These are phyloP conservation scores for Cladophialophora yegresii DNA, from an alignment of 2,329 filamentous ascomycete species.

Conservation along the genomic window DNA sequence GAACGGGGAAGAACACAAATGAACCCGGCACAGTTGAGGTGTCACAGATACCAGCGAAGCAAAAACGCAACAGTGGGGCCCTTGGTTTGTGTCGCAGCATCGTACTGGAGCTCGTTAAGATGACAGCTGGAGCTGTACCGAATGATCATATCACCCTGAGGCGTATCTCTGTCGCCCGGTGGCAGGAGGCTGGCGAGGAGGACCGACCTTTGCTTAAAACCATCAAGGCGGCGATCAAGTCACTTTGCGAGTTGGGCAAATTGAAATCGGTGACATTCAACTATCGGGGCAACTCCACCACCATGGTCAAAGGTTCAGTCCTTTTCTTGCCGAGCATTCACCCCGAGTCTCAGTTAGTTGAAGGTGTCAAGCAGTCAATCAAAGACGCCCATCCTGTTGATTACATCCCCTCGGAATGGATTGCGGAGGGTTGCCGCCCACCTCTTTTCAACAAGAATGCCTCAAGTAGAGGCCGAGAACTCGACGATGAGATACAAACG, in stretches of 20 bases:
- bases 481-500: constrained; percentile 37
- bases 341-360: constrained; percentile 50
- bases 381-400: constrained; percentile 48
- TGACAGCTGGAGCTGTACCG: constrained; percentile 59
- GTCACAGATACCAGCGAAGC: not conserved
- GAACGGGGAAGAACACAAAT: not conserved
- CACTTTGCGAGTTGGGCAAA: constrained; percentile 53
- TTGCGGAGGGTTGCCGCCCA: constrained; percentile 38
- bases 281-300: constrained; percentile 52
- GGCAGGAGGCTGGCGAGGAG: constrained; percentile 51
- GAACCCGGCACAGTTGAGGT: not conserved
- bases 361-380: constrained; percentile 54
- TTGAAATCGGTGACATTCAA: constrained; percentile 57
- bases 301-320: constrained; percentile 54
- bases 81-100: constrained; percentile 45
- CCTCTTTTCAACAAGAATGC: constrained; percentile 22
- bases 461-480: constrained; percentile 36
- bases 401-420: constrained; percentile 49
- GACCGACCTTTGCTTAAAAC: constrained; percentile 57
- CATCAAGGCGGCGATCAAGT: constrained; percentile 53
- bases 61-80: constrained; percentile 1
- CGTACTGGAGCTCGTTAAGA: constrained; percentile 57
- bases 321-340: constrained; percentile 52
- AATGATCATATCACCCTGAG: constrained; percentile 49
- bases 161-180: constrained; percentile 39